These are phyloP conservation scores for Citrullus colocynthis DNA, from an alignment of 306 rosid species.

Conservation along the genomic window DNA sequence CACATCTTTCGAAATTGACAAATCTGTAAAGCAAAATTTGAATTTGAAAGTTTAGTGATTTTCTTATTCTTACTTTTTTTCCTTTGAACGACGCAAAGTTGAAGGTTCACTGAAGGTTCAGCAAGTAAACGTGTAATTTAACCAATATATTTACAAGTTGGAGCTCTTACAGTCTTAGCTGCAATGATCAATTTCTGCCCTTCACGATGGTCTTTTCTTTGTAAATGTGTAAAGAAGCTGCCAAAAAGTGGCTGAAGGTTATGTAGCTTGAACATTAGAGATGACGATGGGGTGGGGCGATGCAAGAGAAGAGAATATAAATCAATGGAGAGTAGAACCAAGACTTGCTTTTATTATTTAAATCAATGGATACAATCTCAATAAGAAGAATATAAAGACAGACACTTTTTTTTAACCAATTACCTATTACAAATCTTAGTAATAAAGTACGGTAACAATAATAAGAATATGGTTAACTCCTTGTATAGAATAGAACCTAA, in stretches of 20 bases:
- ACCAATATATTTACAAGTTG: not conserved
- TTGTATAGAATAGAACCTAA: constrained; percentile 14
- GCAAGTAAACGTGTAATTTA: no score
- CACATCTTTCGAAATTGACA: not conserved
- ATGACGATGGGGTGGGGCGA: not conserved
- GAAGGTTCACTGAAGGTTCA: no score
- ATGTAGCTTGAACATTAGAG: not conserved
- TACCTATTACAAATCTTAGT: not conserved
- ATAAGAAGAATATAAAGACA: constrained; percentile 2
- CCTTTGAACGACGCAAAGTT: no score
- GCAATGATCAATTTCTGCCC: not conserved
- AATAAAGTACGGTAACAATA: not conserved
- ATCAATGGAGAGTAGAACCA: not conserved
- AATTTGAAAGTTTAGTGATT: no score
- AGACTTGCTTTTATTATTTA: not conserved
- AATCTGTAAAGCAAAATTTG: no score
- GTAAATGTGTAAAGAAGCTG: not conserved
- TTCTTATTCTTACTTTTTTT: no score
- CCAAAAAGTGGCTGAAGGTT: not conserved
- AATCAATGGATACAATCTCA: constrained; percentile 6
- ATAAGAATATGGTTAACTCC: constrained; percentile 9
- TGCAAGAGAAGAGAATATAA: not conserved
- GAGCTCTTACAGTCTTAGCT: not conserved
- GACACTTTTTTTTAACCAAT: not conserved
- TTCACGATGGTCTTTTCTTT: not conserved